Conservation (phyloP, 2,329 filamentous ascomycete genomes). For the Venturia asperata region DNA sequence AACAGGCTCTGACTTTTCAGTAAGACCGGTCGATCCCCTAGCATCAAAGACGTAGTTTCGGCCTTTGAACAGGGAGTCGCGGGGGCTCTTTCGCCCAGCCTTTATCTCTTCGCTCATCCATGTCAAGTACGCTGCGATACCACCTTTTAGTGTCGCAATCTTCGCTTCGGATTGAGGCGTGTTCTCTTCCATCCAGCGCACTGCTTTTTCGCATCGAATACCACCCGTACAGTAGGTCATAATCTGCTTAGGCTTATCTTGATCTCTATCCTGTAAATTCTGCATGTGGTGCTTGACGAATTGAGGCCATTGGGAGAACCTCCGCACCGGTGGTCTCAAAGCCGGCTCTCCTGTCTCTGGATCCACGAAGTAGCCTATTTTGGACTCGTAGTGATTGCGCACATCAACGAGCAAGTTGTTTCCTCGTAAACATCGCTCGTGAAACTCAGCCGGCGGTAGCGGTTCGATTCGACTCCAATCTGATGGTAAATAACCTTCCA, state of each 20-base stretch:
- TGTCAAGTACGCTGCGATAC: conserved; percentile 25
- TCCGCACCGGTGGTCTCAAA: conserved; percentile 23
- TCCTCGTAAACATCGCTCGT: conserved; percentile 22
- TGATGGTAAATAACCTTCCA: conserved; percentile 25
- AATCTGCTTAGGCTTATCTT: conserved; percentile 21
- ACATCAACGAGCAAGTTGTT: conserved; percentile 25
- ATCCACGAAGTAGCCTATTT: conserved; percentile 26
- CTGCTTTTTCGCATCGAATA: conserved; percentile 26
- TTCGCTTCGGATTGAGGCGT: conserved; percentile 19
- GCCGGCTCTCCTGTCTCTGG: conserved; percentile 22
- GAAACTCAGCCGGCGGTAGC: conserved; percentile 23
- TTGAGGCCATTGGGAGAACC: conserved; percentile 27
- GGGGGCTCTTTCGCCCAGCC: conserved; percentile 22
- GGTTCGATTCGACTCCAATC: conserved; percentile 24
- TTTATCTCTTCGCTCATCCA: conserved; percentile 25
- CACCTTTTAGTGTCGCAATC: conserved; percentile 25
- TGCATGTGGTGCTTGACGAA: conserved; percentile 24
- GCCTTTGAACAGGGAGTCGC: conserved; percentile 24
- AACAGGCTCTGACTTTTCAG: conserved; percentile 20
- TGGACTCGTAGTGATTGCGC: conserved; percentile 27
- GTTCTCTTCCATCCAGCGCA: conserved; percentile 27
- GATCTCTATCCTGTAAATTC: conserved; percentile 19
- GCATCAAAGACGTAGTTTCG: conserved; percentile 27
- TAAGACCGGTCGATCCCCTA: conserved; percentile 23
- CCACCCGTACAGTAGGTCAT: conserved; percentile 27